phyloP scores from a whole-genome alignment of 2,329 filamentous ascomycete genomes.

The Colletotrichum godetiae region DNA sequence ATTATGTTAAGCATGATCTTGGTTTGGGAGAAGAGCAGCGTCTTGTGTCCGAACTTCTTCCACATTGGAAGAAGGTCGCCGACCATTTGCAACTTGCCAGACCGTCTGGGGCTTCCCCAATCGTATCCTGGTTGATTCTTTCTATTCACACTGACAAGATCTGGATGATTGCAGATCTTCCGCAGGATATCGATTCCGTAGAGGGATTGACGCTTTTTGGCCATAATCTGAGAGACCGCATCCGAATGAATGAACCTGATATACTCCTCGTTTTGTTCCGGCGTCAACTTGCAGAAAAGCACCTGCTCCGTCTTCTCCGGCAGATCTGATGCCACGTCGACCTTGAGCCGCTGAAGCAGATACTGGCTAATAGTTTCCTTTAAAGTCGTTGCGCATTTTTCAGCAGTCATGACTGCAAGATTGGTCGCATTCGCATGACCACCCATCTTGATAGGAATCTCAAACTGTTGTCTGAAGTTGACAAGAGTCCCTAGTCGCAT shows the following conservation, averaged over 20 bases:
- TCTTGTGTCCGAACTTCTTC: conserved; percentile 92
- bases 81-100: conserved; percentile 96
- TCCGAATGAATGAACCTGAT: conserved; percentile 83
- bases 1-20: conserved; percentile 96
- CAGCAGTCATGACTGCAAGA: conserved; percentile 91
- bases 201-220: conserved; percentile 80
- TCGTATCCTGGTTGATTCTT: conserved; percentile 72
- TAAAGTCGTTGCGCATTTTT: conserved; percentile 91
- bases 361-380: conserved; percentile 96
- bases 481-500: conserved; percentile 94
- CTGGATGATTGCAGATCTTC: conserved; percentile 98
- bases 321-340: conserved; percentile 91
- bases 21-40: conserved; percentile 91
- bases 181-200: conserved; percentile 92
- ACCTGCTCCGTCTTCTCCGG: conserved; percentile 98
- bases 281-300: conserved; percentile 92
- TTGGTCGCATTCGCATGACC: conserved; percentile 97
- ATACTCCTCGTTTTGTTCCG: conserved; percentile 82
- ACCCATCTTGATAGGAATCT: conserved; percentile 91
- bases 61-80: conserved; percentile 88
- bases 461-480: conserved; percentile 90
- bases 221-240: conserved; percentile 86
- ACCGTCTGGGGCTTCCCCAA: conserved; percentile 83
- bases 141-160: conserved; percentile 76
- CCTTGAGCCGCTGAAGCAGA: conserved; percentile 89